Evolutionary conservation across 2,329 filamentous ascomycete genomes (phyloP), one percentile per base, ranked within the genome.

Genomic region (Venturia carpophila): DNA sequence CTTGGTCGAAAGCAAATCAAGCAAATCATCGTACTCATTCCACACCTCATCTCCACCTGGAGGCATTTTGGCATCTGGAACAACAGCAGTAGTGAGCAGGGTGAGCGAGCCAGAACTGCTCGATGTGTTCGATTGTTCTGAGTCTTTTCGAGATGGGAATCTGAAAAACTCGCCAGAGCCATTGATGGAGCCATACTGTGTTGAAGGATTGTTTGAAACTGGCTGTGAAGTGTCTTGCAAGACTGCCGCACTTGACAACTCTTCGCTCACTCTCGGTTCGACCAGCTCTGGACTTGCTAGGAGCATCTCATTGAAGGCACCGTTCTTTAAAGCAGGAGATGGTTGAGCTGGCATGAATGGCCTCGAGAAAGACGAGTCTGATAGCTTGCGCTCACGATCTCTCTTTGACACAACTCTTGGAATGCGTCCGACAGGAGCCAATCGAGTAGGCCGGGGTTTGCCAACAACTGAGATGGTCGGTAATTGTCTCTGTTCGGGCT

Each of bases 11-110:
- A 84, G 82, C 13, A 86, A 82, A 66, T 90, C 89, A 64, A 97
- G 83, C 15, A 97, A 79, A 70, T 97, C 93, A 69, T 97, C 87
- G 72, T 95, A 97, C 75, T 96, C 93, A 63, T 92, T 87, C 93
- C 93, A 97, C 1, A 96, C 83, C 72, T 97, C 93, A 70, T 97
- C 93, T 69, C 95, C 90, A 0, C 79, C 85, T 4, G 87, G 81
- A 0, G 85, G 87, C 4, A 86, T 84, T 56, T 79, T 80, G 1
- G 84, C 80, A 3, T 79, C 77, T 0, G 89, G 88, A 27, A 89
- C 79, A 2, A 91, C 77, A 7, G 89, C 87, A 19, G 86, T 89
- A 3, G 87, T 84, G 6, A 83, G 83, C 61, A 78, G 86, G 65
- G 83, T 85, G 62, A 82, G 78, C 17, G 82, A 75, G 0, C 84